Conservation (phyloP, 2,329 filamentous ascomycete species). For the Bipolaris sorokiniana region DNA sequence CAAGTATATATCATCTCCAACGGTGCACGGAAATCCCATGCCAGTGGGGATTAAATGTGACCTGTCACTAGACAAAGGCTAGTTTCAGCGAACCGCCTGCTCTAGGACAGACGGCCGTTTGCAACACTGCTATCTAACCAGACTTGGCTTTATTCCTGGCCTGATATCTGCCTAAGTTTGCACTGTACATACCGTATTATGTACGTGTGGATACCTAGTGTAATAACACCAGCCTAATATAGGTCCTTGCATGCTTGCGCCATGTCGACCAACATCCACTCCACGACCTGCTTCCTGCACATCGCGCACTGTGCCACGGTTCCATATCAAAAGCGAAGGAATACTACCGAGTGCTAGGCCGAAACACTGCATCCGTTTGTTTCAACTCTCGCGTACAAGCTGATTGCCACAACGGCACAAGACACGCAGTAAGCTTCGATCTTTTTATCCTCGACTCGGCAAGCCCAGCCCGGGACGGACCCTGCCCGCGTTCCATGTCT, state of each 20-base stretch:
- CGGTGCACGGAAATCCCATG: no score
- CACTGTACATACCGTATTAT: neutral
- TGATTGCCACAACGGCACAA: neutral
- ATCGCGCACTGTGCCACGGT: neutral
- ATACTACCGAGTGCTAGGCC: neutral
- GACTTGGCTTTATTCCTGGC: neutral
- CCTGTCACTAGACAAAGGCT: no score
- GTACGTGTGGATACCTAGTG: constrained; percentile 6
- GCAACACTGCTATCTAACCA: neutral
- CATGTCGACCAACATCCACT: constrained; percentile 10
- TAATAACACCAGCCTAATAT: constrained; percentile 18
- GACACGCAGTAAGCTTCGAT: neutral
- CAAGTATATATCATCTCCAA: no score
- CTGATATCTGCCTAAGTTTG: neutral
- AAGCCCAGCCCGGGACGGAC: neutral
- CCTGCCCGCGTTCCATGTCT: constrained; percentile 9
- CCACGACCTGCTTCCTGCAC: constrained; percentile 7
- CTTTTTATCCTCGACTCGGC: neutral
- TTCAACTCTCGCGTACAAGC: neutral
- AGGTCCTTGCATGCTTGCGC: neutral
- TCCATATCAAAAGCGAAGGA: neutral
- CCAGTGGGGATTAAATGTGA: no score
- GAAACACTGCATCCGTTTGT: neutral
- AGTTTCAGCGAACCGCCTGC: neutral
- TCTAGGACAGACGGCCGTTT: neutral